Conservation (phyloP, 2,329 filamentous ascomycete genomes). For the Lecanicillium sp. region DNA sequence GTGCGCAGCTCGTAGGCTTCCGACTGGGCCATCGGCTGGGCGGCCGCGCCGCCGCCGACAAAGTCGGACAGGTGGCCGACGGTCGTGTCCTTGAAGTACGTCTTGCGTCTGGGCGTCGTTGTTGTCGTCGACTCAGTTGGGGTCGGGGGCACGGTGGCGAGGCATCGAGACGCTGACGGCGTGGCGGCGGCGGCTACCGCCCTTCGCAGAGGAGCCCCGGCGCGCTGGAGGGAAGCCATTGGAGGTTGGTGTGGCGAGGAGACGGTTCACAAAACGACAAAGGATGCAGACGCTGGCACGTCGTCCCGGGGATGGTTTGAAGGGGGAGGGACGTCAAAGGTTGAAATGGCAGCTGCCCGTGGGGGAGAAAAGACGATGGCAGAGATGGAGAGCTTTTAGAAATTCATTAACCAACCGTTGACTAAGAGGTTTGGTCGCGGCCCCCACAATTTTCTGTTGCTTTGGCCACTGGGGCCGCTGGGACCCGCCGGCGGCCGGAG, state of each 20-base stretch:
- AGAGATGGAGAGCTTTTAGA: constrained; percentile 2
- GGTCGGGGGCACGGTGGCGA: constrained; percentile 38
- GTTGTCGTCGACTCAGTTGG: constrained; percentile 17
- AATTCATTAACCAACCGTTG: constrained; percentile 7
- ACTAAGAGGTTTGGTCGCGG: constrained; percentile 8
- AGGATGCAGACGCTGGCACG: too few relatives aligned
- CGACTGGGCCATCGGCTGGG: constrained; percentile 37
- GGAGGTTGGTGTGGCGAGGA: constrained; percentile 1
- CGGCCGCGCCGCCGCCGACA: constrained; percentile 32
- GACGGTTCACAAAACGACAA: background rate
- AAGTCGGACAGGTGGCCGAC: constrained; percentile 54
- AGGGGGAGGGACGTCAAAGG: background rate
- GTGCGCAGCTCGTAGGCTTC: constrained; percentile 56
- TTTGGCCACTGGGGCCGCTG: constrained; percentile 2
- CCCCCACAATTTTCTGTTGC: constrained; percentile 4
- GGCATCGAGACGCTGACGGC: constrained; percentile 25
- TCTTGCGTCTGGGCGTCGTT: constrained; percentile 24
- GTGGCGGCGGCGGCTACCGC: constrained; percentile 15
- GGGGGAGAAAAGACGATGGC: background rate
- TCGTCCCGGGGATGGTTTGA: background rate
- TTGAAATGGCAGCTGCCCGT: background rate
- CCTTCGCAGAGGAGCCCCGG: constrained; percentile 33
- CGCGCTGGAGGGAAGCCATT: constrained; percentile 35
- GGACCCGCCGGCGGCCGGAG: constrained; percentile 6
- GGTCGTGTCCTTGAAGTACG: constrained; percentile 53